These are phyloP conservation scores for Picea abies DNA, from an alignment of 83 land plant species.

Conservation along the genomic window DNA sequence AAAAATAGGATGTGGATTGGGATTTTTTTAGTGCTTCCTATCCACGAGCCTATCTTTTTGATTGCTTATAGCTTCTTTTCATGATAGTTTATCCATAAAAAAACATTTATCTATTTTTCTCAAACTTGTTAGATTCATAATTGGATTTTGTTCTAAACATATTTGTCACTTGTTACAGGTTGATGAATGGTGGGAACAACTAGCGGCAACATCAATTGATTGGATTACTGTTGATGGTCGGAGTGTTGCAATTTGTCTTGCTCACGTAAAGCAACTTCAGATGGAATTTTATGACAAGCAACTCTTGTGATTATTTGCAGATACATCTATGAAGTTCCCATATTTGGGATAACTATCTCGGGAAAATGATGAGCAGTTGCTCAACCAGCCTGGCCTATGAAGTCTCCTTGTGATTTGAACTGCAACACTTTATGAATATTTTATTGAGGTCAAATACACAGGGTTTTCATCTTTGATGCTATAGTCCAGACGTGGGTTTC, in stretches of 20 bases:
- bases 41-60: too few relatives aligned
- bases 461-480: too few relatives aligned
- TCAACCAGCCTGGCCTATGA: too few relatives aligned
- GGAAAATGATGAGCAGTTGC: too few relatives aligned
- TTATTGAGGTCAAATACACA: too few relatives aligned
- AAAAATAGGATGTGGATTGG: not conserved
- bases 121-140: not conserved
- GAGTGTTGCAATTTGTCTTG: slow-evolving; percentile 90
- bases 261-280: slow-evolving; percentile 95
- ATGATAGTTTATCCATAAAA: not conserved
- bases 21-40: too few relatives aligned
- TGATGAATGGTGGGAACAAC: slow-evolving; percentile 99
- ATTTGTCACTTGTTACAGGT: slow-evolving; percentile 52
- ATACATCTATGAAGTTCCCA: too few relatives aligned
- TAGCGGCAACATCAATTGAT: slow-evolving; percentile 93
- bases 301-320: slow-evolving; percentile 15
- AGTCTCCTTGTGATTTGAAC: too few relatives aligned
- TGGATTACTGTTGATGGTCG: slow-evolving; percentile 96
- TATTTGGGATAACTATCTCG: too few relatives aligned
- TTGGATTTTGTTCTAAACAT: not conserved
- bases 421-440: too few relatives aligned
- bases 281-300: slow-evolving; percentile 90
- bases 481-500: too few relatives aligned
- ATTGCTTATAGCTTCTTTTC: not conserved
- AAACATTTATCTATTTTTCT: not conserved